phyloP scores from a whole-genome alignment of 169 alveolate species.

The Plasmodium relictum region DNA sequence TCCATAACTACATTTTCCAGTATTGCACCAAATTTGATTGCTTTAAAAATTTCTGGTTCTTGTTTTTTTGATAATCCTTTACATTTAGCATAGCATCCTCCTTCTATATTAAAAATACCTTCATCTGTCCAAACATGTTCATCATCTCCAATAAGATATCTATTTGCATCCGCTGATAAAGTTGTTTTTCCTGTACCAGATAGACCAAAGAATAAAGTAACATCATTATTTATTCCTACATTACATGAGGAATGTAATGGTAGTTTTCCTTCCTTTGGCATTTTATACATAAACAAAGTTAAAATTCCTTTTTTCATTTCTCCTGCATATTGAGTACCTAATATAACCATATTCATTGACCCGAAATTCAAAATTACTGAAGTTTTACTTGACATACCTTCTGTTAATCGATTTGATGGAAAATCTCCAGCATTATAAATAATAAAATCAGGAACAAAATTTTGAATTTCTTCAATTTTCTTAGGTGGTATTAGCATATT shows the following conservation, averaged over 20 bases:
- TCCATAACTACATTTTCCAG: conserved; percentile 93
- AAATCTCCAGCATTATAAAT: conserved; percentile 96
- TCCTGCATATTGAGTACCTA: conserved; percentile 98
- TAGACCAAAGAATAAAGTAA: conserved; percentile 96
- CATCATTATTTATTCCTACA: conserved; percentile 94
- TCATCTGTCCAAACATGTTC: conserved; percentile 98
- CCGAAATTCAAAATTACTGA: conserved; percentile 93
- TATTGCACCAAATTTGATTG: conserved; percentile 93
- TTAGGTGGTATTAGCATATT: conserved; percentile 95
- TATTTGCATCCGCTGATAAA: conserved; percentile 95
- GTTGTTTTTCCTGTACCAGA: conserved; percentile 99
- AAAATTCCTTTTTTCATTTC: conserved; percentile 98
- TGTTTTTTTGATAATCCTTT: conserved; percentile 90
- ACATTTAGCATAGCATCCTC: conserved; percentile 98
- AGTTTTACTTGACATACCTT: conserved; percentile 91
- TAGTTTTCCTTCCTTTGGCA: conserved; percentile 94
- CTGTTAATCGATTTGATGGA: conserved; percentile 92
- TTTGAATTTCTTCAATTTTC: conserved; percentile 88
- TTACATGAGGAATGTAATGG: conserved; percentile 98
- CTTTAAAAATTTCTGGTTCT: conserved; percentile 97
- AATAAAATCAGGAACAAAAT: conserved; percentile 92
- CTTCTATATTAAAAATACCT: conserved; percentile 98
- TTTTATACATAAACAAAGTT: conserved; percentile 93
- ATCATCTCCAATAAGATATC: conserved; percentile 97
- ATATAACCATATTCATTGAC: conserved; percentile 93